phyloP scores from a whole-genome alignment of 768 basidiomycete species.

The Dacryopinax primogenitus region DNA sequence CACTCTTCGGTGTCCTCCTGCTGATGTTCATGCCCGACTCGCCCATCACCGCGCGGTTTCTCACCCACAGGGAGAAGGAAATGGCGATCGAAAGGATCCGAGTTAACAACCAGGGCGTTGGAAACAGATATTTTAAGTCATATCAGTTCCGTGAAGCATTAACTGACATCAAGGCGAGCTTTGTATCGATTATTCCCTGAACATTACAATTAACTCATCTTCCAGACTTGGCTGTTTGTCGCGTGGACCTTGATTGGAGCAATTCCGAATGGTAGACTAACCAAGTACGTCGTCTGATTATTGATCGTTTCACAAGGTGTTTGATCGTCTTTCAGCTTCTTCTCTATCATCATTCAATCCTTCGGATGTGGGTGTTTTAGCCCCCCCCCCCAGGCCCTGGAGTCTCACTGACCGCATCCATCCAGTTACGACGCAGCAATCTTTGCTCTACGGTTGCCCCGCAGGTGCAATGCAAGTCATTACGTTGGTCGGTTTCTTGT shows the following conservation, averaged over 20 bases:
- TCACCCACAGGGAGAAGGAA: constrained; percentile 22
- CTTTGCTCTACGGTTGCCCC: constrained; percentile 2
- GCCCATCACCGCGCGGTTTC: constrained; percentile 23
- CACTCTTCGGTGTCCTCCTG: constrained; percentile 30
- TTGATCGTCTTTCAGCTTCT: neutral
- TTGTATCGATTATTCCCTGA: neutral
- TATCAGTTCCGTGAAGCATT: constrained; percentile 27
- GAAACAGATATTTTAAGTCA: constrained; percentile 20
- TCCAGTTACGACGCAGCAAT: constrained; percentile 2
- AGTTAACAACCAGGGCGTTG: constrained; percentile 22
- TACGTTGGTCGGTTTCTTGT: neutral
- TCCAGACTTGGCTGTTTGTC: neutral
- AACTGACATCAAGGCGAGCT: constrained; percentile 17
- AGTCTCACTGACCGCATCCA: too few species aligned
- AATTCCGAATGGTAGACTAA: neutral
- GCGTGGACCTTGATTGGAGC: neutral
- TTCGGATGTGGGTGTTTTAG: too few species aligned
- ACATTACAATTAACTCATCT: neutral
- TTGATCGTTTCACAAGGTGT: neutral
- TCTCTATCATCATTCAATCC: neutral
- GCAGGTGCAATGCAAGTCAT: neutral
- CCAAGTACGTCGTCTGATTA: neutral
- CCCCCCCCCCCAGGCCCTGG: too few species aligned
- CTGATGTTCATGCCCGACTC: constrained; percentile 23
- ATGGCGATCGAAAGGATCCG: constrained; percentile 19